Percentiles rank a stretch among this genome's conserved stretches.
These are phyloP conservation scores for Lolium multiflorum DNA, from an alignment of 176 grass and related monocot species.

Conservation along the genomic window DNA sequence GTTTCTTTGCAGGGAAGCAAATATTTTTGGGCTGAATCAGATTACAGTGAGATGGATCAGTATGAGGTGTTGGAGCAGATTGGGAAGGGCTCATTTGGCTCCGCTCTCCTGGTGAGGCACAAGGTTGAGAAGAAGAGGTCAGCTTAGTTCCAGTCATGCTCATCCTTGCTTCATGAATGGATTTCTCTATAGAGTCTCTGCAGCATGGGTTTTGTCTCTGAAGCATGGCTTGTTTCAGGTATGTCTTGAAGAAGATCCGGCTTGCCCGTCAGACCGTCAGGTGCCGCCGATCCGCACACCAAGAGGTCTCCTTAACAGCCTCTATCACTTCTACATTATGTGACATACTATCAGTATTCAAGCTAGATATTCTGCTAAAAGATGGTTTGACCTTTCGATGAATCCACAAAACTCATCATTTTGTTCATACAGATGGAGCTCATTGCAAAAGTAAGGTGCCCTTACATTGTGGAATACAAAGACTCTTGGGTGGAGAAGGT, in stretches of 20 bases:
- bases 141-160: background rate
- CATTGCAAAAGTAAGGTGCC: constrained; percentile 82
- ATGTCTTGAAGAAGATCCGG: constrained; percentile 95
- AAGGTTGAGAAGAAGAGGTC: constrained; percentile 89
- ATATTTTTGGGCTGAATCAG: background rate
- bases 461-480: constrained; percentile 97
- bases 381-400: background rate
- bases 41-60: constrained; percentile 69
- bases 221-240: constrained; percentile 51
- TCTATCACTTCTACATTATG: background rate
- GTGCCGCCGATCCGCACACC: constrained; percentile 83
- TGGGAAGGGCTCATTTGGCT: constrained; percentile 93
- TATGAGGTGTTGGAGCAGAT: constrained; percentile 98
- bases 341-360: background rate
- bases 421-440: constrained; percentile 82
- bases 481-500: constrained; percentile 98
- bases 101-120: constrained; percentile 87
- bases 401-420: constrained; percentile 3
- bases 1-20: constrained; percentile 35
- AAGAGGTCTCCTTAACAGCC: constrained; percentile 54
- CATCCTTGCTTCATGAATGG: background rate
- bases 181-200: background rate
- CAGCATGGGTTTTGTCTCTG: background rate
- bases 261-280: constrained; percentile 84
- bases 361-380: background rate